Evolutionary conservation across 768 basidiomycete genomes (phyloP).

Genomic region (Boletus speciosus): DNA sequence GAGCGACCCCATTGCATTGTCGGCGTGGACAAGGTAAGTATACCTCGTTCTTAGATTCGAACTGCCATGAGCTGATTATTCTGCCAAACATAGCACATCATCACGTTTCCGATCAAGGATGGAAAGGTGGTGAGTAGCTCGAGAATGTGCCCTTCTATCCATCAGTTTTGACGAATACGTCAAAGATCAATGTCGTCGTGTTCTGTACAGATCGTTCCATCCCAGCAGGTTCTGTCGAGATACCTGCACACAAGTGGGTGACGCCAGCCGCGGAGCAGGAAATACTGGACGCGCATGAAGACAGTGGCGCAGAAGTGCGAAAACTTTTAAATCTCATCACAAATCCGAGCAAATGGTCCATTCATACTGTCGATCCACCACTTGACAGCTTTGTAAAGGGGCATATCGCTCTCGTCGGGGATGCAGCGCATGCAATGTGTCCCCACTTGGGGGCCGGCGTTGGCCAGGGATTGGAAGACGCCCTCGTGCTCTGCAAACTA

Average conservation of each 20-base stretch:
- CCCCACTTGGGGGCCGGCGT: slow-evolving; percentile 59
- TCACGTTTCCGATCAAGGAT: slow-evolving; percentile 47
- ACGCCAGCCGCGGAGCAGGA: slow-evolving; percentile 39
- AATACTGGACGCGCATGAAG: slow-evolving; percentile 40
- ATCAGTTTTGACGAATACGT: neutral
- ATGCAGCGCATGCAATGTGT: slow-evolving; percentile 58
- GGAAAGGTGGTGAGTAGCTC: slow-evolving; percentile 36
- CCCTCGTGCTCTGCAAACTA: slow-evolving; percentile 43
- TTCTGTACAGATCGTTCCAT: slow-evolving; percentile 35
- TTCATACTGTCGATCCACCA: slow-evolving; percentile 47
- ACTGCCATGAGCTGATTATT: neutral
- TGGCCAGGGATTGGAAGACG: slow-evolving; percentile 60
- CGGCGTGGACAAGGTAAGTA: slow-evolving; percentile 43
- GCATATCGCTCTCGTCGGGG: slow-evolving; percentile 50
- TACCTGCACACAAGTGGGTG: slow-evolving; percentile 40
- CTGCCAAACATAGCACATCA: slow-evolving; percentile 41
- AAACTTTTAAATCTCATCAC: slow-evolving; percentile 41
- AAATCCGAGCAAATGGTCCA: slow-evolving; percentile 48
- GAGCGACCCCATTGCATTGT: slow-evolving; percentile 40
- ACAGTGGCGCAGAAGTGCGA: slow-evolving; percentile 45
- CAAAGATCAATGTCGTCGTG: slow-evolving; percentile 46
- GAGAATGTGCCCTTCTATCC: neutral
- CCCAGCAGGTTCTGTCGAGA: slow-evolving; percentile 25
- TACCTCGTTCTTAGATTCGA: neutral
- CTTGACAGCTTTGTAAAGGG: slow-evolving; percentile 42